Evolutionary conservation across 2,329 filamentous ascomycete genomes (phyloP).

Genomic region (Escovopsis sp.): DNA sequence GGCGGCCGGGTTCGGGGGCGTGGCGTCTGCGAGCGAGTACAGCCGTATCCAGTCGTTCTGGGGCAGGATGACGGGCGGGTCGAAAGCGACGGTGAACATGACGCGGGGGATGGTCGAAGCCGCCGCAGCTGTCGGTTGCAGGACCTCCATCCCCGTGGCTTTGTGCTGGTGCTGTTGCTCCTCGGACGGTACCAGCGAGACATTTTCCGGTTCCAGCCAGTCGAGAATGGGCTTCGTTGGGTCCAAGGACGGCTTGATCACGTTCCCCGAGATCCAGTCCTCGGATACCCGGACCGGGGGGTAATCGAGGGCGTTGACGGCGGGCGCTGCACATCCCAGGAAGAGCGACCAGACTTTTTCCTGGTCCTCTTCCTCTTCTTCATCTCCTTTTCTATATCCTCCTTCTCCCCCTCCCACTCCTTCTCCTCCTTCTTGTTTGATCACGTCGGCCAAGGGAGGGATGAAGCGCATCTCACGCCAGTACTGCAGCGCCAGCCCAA

Average conservation of each 20-base stretch:
- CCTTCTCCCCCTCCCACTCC: no score
- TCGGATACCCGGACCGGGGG: conserved; percentile 55
- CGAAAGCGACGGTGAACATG: conserved; percentile 58
- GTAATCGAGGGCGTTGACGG: conserved; percentile 28
- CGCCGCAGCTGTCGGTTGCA: conserved; percentile 25
- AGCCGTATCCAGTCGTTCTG: conserved; percentile 47
- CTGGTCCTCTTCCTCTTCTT: conserved; percentile 29
- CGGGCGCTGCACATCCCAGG: conserved; percentile 48
- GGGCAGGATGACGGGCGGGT: conserved; percentile 59
- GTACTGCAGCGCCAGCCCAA: conserved; percentile 62
- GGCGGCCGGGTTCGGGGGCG: conserved; percentile 20
- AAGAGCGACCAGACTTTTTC: conserved; percentile 55
- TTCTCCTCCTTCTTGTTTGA: conserved; percentile 27
- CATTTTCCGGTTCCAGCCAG: conserved; percentile 59
- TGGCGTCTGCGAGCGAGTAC: conserved; percentile 38
- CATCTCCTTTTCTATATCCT: no score
- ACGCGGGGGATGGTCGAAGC: conserved; percentile 45
- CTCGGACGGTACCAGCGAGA: conserved; percentile 34
- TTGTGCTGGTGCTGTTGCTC: no score
- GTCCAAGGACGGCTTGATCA: conserved; percentile 39
- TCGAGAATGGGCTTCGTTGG: conserved; percentile 37
- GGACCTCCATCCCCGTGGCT: conserved; percentile 35
- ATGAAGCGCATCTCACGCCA: conserved; percentile 51
- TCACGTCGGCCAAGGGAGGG: conserved; percentile 18
- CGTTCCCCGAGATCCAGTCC: conserved; percentile 53